phyloP scores from a whole-genome alignment of 768 basidiomycete genomes.

The Crepidotus variabilis region DNA sequence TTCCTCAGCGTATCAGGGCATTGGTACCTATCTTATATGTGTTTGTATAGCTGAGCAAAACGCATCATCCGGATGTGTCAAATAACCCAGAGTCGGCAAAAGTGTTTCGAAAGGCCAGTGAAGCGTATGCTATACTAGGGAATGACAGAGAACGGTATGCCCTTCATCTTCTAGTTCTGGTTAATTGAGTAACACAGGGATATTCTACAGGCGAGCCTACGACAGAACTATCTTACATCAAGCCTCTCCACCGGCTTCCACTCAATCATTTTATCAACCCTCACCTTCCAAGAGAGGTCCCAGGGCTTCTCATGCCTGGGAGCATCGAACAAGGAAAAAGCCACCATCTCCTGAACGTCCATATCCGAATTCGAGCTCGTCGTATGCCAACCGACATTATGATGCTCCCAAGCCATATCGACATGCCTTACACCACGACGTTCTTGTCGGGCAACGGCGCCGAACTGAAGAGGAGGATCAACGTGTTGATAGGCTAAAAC shows the following conservation, averaged over 20 bases:
- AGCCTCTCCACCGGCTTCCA: constrained; percentile 11
- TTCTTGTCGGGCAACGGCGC: constrained; percentile 17
- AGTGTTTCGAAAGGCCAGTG: constrained; percentile 35
- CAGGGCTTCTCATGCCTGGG: constrained; percentile 40
- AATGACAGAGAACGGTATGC: constrained; percentile 41
- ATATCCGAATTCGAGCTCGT: constrained; percentile 13
- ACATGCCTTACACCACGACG: constrained; percentile 10
- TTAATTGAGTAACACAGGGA: not conserved
- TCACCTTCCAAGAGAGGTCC: constrained; percentile 24
- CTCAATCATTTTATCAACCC: constrained; percentile 18
- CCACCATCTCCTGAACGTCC: constrained; percentile 20
- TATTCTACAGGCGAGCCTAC: constrained; percentile 34
- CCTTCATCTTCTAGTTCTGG: not conserved
- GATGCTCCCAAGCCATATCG: constrained; percentile 8
- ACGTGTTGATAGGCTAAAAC: constrained; percentile 21
- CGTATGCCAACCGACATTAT: constrained; percentile 5
- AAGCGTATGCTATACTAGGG: constrained; percentile 41
- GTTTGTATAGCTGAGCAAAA: constrained; percentile 38
- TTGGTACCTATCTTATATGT: not conserved
- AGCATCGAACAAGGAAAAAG: constrained; percentile 21
- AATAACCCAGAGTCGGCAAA: constrained; percentile 35
- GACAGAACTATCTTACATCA: constrained; percentile 37
- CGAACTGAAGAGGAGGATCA: constrained; percentile 21
- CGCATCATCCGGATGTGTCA: constrained; percentile 46
- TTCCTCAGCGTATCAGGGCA: not conserved